Percentiles rank a stretch among this genome's conserved stretches.
Conservation (phyloP, 2,329 filamentous ascomycete species). For the Aurifilum marmelostoma region DNA sequence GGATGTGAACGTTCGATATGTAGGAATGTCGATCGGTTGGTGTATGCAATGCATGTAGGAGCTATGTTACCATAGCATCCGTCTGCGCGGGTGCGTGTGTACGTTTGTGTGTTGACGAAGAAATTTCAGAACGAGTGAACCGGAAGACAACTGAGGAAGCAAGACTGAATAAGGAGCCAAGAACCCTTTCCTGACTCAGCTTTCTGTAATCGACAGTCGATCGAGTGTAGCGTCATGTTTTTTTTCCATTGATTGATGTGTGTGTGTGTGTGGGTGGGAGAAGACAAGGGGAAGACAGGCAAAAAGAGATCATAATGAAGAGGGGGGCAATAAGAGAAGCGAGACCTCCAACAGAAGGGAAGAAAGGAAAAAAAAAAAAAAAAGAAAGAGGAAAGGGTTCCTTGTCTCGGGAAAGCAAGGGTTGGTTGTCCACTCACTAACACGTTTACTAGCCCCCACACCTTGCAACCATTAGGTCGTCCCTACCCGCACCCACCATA, state of each 20-base stretch:
- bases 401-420: background rate
- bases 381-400: background rate
- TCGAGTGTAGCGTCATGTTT: background rate
- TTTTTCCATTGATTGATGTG: too few species aligned
- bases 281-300: background rate
- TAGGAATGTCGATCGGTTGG: background rate
- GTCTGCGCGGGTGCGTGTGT: background rate
- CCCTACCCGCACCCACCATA: conserved; percentile 1
- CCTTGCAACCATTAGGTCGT: background rate
- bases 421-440: background rate
- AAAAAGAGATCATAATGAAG: background rate
- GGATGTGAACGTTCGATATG: background rate
- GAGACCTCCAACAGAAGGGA: background rate
- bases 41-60: background rate
- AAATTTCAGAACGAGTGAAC: background rate
- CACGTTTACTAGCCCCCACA: background rate
- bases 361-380: background rate
- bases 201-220: background rate
- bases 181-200: background rate
- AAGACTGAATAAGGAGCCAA: background rate
- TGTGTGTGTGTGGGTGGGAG: background rate
- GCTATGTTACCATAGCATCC: background rate
- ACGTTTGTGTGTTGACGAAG: background rate
- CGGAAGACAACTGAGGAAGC: background rate
- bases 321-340: background rate